Conservation (phyloP, 148 eudicot genomes). For the Rhododendron simsii region DNA sequence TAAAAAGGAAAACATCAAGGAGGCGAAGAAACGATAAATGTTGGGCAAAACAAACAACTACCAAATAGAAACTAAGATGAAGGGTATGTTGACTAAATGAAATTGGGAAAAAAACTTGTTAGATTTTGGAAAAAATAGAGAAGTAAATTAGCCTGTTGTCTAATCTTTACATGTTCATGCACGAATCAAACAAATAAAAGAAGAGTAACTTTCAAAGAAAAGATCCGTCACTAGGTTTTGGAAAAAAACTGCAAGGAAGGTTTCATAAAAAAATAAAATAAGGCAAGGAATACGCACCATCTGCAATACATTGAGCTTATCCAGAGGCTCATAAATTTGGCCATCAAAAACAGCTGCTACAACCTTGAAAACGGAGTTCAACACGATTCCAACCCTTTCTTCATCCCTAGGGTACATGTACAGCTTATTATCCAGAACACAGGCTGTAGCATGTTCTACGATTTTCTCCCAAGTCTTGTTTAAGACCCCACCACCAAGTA, state of each 20-base stretch:
- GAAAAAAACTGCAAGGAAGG: background rate
- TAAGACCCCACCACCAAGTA: constrained; percentile 25
- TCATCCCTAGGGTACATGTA: constrained; percentile 32
- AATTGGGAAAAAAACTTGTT: background rate
- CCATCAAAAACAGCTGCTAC: constrained; percentile 41
- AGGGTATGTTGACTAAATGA: background rate
- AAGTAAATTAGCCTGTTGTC: background rate
- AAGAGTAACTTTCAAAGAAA: background rate
- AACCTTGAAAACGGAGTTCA: constrained; percentile 40
- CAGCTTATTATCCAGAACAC: constrained; percentile 33
- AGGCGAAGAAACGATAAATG: background rate
- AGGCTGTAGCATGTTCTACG: constrained; percentile 39
- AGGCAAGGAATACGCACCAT: constrained; percentile 33
- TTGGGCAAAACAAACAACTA: background rate
- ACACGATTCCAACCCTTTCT: constrained; percentile 26
- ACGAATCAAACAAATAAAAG: constrained; percentile 1
- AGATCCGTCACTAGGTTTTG: background rate
- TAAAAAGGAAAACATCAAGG: background rate
- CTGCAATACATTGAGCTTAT: constrained; percentile 24
- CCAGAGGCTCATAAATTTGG: constrained; percentile 23
- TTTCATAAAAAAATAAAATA: background rate
- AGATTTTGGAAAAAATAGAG: background rate
- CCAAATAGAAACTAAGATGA: background rate
- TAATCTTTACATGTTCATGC: background rate
- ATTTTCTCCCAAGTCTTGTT: constrained; percentile 46